phyloP scores from a whole-genome alignment of 1,284 basidiomycete genomes.

The Moesziomyces antarcticus region DNA sequence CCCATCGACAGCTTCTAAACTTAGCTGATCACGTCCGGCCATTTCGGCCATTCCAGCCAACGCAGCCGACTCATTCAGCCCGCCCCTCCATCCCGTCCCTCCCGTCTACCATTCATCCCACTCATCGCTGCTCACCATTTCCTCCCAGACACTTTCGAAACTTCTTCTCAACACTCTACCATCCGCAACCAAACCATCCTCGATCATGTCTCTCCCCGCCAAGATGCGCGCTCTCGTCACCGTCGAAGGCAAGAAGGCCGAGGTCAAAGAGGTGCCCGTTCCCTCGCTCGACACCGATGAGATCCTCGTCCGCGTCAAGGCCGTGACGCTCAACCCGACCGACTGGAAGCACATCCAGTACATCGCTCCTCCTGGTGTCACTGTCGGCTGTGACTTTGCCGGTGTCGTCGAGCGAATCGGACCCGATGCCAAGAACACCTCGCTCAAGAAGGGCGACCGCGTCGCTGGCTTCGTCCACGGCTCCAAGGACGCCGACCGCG shows the following conservation, averaged over 20 bases:
- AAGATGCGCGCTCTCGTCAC: slow-evolving; percentile 58
- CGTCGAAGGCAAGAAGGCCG: slow-evolving; percentile 47
- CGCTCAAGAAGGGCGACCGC: slow-evolving; percentile 73
- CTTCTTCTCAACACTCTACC: neutral
- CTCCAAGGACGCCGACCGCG: slow-evolving; percentile 64
- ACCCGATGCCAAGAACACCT: slow-evolving; percentile 48
- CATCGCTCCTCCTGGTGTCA: slow-evolving; percentile 65
- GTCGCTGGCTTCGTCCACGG: slow-evolving; percentile 72
- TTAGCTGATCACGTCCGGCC: no score
- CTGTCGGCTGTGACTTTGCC: slow-evolving; percentile 74
- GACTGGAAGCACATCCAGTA: slow-evolving; percentile 68
- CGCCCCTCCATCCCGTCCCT: no score
- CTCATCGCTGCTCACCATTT: no score
- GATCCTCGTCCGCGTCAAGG: slow-evolving; percentile 50
- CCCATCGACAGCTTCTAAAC: no score
- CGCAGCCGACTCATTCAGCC: no score
- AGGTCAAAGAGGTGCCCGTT: slow-evolving; percentile 50
- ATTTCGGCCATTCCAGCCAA: no score
- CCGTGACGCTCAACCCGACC: slow-evolving; percentile 64
- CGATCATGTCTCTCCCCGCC: slow-evolving; percentile 21
- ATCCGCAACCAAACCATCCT: neutral
- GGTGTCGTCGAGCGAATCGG: slow-evolving; percentile 73
- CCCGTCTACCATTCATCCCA: no score
- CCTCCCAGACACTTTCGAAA: no score
- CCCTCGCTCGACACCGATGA: slow-evolving; percentile 49